Conservation (phyloP, 1,139 yeast genomes). For the Pichia sp. region DNA sequence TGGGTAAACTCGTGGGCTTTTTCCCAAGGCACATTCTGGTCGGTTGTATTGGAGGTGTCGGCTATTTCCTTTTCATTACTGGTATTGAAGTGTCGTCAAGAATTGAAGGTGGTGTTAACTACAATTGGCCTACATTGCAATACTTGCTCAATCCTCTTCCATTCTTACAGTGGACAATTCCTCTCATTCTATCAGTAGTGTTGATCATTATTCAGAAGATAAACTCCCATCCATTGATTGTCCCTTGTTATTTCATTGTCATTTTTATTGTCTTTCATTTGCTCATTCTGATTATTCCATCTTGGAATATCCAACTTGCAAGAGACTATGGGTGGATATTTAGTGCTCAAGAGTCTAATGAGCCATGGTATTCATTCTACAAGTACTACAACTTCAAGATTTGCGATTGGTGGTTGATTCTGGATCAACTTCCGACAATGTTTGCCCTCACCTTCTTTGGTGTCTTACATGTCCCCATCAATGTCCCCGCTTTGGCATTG, state of each 20-base stretch:
- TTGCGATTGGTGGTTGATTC: slow-evolving; percentile 67
- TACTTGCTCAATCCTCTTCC: slow-evolving; percentile 33
- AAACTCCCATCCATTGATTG: slow-evolving; percentile 65
- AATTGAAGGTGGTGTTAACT: slow-evolving; percentile 63
- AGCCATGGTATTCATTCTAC: slow-evolving; percentile 89
- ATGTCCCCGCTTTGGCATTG: slow-evolving; percentile 94
- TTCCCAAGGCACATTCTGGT: slow-evolving; percentile 94
- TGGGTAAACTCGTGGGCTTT: slow-evolving; percentile 87
- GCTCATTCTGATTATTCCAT: slow-evolving; percentile 57
- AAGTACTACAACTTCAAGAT: slow-evolving; percentile 57
- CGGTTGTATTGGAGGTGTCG: slow-evolving; percentile 98
- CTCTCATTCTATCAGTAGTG: slow-evolving; percentile 54
- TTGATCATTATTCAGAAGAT: slow-evolving; percentile 58
- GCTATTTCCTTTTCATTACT: slow-evolving; percentile 82
- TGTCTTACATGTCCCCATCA: slow-evolving; percentile 90
- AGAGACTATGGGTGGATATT: slow-evolving; percentile 84
- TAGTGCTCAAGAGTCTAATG: slow-evolving; percentile 50
- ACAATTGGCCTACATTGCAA: slow-evolving; percentile 48
- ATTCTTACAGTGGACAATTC: slow-evolving; percentile 65
- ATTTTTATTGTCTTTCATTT: slow-evolving; percentile 68
- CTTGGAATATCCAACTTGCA: slow-evolving; percentile 52
- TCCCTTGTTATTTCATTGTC: slow-evolving; percentile 72
- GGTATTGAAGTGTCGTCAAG: slow-evolving; percentile 88
- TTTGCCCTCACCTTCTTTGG: slow-evolving; percentile 94
- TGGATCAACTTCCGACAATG: slow-evolving; percentile 83